Conservation (phyloP, 768 basidiomycete species). For the Candolleomyces aberdarensis region DNA sequence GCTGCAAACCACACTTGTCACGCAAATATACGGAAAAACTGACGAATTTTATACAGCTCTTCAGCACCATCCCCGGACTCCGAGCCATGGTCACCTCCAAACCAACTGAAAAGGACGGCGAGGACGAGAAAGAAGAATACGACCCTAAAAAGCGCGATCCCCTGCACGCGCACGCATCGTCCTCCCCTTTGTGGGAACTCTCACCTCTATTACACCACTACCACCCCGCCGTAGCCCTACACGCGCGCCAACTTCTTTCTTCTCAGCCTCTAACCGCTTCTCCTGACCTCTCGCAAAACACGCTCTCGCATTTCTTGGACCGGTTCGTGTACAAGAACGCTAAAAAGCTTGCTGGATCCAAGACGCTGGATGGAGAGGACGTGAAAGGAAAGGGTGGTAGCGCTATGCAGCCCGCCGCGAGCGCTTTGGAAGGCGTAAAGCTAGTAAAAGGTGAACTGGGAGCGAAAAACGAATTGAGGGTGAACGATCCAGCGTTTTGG, state of each 20-base stretch:
- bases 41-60: constrained; percentile 27
- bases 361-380: constrained; percentile 20
- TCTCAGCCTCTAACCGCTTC: constrained; percentile 75
- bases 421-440: constrained; percentile 68
- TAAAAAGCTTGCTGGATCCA: constrained; percentile 51
- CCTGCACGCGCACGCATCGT: constrained; percentile 75
- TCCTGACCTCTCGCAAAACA: constrained; percentile 88
- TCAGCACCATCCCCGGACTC: constrained; percentile 40
- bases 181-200: constrained; percentile 86
- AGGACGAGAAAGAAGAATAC: constrained; percentile 42
- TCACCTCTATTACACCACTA: constrained; percentile 86
- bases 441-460: constrained; percentile 60
- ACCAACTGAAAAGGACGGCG: constrained; percentile 14
- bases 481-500: constrained; percentile 80
- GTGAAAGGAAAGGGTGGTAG: constrained; percentile 67
- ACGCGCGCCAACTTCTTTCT: constrained; percentile 77
- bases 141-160: constrained; percentile 92
- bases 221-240: constrained; percentile 87
- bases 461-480: constrained; percentile 32
- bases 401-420: constrained; percentile 93
- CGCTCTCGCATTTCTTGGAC: constrained; percentile 92
- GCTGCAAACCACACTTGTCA: constrained; percentile 16
- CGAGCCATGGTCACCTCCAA: constrained; percentile 34
- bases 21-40: neutral
- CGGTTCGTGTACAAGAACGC: constrained; percentile 97